Evolutionary conservation across 2,329 filamentous ascomycete species (phyloP).

Genomic region (Colletotrichum aenigma): DNA sequence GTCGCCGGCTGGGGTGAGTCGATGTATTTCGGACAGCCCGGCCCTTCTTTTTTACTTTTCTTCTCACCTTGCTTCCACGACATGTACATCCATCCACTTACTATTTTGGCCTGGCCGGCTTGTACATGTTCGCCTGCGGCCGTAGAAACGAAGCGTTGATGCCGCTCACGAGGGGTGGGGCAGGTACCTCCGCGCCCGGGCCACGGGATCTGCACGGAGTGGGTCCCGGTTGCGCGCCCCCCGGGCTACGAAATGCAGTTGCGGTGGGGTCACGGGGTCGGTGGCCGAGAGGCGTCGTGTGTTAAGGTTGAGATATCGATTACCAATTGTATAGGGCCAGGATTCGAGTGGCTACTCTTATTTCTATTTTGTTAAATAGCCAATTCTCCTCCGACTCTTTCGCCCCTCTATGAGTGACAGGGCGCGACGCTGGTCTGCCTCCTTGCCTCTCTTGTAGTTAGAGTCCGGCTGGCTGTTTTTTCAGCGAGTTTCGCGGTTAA

Average conservation of each 20-base stretch:
- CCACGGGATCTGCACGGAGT: neutral
- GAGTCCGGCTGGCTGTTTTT: too few species aligned
- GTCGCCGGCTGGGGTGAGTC: neutral
- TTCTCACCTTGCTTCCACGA: rapidly evolving
- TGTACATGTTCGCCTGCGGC: neutral
- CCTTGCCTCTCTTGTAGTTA: too few species aligned
- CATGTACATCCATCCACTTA: neutral
- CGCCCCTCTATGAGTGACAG: too few species aligned
- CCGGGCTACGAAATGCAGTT: neutral
- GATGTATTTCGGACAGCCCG: neutral
- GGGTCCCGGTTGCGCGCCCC: neutral
- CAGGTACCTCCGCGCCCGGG: neutral
- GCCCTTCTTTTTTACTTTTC: neutral
- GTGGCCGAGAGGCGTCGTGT: neutral
- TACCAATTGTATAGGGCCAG: too few species aligned
- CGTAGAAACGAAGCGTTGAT: neutral
- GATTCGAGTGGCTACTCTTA: too few species aligned
- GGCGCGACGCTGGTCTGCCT: too few species aligned
- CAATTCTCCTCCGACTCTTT: too few species aligned
- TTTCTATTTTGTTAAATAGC: too few species aligned
- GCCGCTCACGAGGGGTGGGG: neutral
- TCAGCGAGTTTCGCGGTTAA: too few species aligned
- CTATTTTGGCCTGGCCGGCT: rapidly evolving
- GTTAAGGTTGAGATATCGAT: neutral
- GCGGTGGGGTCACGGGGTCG: neutral